phyloP scores from a whole-genome alignment of 2,329 filamentous ascomycete genomes.

The Diplodia corticola region DNA sequence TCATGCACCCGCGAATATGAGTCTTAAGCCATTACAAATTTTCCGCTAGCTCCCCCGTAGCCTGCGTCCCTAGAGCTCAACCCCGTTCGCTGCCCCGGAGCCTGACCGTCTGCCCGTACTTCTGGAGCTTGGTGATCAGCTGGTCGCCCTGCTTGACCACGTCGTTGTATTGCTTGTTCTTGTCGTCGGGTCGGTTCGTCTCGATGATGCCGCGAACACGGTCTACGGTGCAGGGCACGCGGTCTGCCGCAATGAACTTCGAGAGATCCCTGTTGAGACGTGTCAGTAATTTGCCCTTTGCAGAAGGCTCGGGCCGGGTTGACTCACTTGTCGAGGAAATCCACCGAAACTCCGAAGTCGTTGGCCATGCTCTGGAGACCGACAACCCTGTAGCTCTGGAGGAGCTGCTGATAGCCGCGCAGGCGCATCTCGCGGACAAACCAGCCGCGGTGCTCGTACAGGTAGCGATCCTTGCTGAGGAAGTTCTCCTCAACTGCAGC shows the following conservation, averaged over 20 bases:
- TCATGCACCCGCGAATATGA: neutral
- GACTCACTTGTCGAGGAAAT: constrained; percentile 88
- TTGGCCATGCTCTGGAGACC: constrained; percentile 96
- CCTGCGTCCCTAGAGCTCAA: constrained; percentile 39
- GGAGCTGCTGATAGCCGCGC: constrained; percentile 91
- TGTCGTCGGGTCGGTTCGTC: constrained; percentile 96
- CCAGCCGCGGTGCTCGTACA: constrained; percentile 95
- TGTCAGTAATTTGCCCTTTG: constrained; percentile 12
- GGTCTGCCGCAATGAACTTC: constrained; percentile 92
- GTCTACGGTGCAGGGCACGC: constrained; percentile 96
- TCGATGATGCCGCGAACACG: constrained; percentile 96
- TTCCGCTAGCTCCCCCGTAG: neutral
- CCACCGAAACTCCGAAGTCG: constrained; percentile 94
- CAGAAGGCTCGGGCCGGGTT: neutral
- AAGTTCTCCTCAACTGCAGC: constrained; percentile 91
- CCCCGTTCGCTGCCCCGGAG: constrained; percentile 92
- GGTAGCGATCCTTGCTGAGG: constrained; percentile 88
- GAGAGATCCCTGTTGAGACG: constrained; percentile 73
- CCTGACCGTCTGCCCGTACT: constrained; percentile 95
- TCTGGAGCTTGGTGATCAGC: constrained; percentile 97
- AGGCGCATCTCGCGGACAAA: constrained; percentile 98
- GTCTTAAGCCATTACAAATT: constrained; percentile 3
- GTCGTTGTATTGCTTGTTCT: constrained; percentile 99
- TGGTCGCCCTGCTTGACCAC: constrained; percentile 97
- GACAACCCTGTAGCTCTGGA: constrained; percentile 96